Base-by-base conservation (phyloP, 2,329 filamentous ascomycete genomes). In the Hypoxylon sp. region DNA sequence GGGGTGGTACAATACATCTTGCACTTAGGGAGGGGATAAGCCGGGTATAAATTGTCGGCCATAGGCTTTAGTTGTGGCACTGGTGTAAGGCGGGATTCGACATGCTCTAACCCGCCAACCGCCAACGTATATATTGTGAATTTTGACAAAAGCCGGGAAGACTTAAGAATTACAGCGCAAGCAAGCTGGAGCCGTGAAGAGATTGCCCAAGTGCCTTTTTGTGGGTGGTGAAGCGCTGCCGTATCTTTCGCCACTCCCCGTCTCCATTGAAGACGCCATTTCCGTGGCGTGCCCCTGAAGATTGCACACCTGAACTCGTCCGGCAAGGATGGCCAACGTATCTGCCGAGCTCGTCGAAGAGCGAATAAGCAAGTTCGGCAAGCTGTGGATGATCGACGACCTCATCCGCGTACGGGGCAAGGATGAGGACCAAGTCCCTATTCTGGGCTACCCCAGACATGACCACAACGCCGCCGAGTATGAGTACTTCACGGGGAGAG, bases 311-410 rank as follows among this genome's bases (percentile, higher is more conserved):
- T 24, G 41, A 46, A 22, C 22, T 28, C 22, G 15, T 6, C 13
- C 20, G 17, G 1, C 15, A 47, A n/a, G 3, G 22, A 76, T 76
- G 73, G 68, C 73, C 1, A 70, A 65, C 43, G 69, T 73, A 44
- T 74, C 73, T 1, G 44, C 71, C 11, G 67, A 73, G 30, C 54
- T 72, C 10, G 62, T 73, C 22, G 65, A 74, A 43, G 70, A 71
- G 41, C 72, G 71, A 34, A 68, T 77, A 8, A 59, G 69, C 17
- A 66, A 73, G 28, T 81, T 75, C 58, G 79, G 79, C 20, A 76
- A 74, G 46, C 75, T 78, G 43, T 75, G 77, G 71, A 73, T 78
- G 17, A 71, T 81, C 6, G 79, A 81, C 56, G 79, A 81, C 49
- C 69, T 81, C 49, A 75, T 81, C 56, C 77, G 78, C 2, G 68